These are phyloP conservation scores for Chamaecrista fasciculata DNA, from an alignment of 306 rosid genomes.

Conservation along the genomic window DNA sequence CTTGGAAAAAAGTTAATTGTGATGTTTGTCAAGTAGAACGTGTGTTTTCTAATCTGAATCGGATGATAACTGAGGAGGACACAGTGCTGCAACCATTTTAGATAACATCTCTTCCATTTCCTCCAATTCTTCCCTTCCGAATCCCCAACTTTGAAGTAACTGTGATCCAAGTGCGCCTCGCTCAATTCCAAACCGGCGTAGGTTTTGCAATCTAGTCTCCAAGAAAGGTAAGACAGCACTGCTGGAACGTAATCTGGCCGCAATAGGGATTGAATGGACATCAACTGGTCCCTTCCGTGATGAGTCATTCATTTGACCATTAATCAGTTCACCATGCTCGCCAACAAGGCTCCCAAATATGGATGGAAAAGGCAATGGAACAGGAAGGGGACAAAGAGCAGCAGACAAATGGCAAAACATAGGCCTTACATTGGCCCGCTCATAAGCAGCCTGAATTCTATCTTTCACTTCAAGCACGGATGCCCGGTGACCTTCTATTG, in stretches of 20 bases:
- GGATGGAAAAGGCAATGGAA: slow-evolving; percentile 88
- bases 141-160: slow-evolving; percentile 75
- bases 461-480: slow-evolving; percentile 53
- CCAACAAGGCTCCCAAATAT: slow-evolving; percentile 68
- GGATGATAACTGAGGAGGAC: slow-evolving; percentile 56
- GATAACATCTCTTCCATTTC: slow-evolving; percentile 81
- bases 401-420: slow-evolving; percentile 69
- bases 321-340: slow-evolving; percentile 58
- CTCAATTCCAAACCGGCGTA: slow-evolving; percentile 49
- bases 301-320: slow-evolving; percentile 39
- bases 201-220: slow-evolving; percentile 64
- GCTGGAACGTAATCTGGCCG: slow-evolving; percentile 83
- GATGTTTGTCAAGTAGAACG: slow-evolving; percentile 12
- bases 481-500: slow-evolving; percentile 55
- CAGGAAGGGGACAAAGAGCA: slow-evolving; percentile 75
- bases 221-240: slow-evolving; percentile 62
- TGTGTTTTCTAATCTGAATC: slow-evolving; percentile 67
- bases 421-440: slow-evolving; percentile 55
- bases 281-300: slow-evolving; percentile 73
- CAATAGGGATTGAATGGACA: slow-evolving; percentile 80
- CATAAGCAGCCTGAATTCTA: slow-evolving; percentile 51
- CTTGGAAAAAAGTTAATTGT: slow-evolving; percentile 1
- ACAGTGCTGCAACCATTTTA: slow-evolving; percentile 56
- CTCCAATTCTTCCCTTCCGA: slow-evolving; percentile 66
- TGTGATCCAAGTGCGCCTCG: slow-evolving; percentile 68